Evolutionary conservation across 306 rosid genomes (phyloP).

Genomic region (Begonia loranthoides): DNA sequence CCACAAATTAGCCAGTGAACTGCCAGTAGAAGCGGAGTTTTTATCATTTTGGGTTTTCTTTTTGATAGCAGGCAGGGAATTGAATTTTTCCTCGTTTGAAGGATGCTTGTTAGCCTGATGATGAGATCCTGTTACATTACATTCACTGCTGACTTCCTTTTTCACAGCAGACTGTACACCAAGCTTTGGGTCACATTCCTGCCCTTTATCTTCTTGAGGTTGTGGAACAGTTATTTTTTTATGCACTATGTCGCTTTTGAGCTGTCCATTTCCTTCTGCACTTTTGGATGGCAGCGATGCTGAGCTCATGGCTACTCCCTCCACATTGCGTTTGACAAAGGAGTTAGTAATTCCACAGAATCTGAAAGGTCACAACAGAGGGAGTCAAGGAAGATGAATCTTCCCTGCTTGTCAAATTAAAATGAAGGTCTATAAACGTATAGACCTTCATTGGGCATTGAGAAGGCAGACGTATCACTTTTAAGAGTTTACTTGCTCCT

Average conservation of each 20-base stretch:
- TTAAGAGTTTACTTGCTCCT: too few species aligned
- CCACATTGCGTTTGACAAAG: slow-evolving; percentile 45
- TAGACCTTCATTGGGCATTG: too few species aligned
- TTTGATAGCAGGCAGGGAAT: slow-evolving; percentile 43
- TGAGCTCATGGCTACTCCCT: slow-evolving; percentile 22
- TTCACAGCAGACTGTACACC: slow-evolving; percentile 28
- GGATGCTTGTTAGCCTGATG: slow-evolving; percentile 38
- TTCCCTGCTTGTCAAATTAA: not conserved
- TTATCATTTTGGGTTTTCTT: slow-evolving; percentile 52
- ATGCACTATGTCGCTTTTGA: slow-evolving; percentile 17
- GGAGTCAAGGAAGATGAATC: slow-evolving; percentile 10
- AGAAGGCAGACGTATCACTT: too few species aligned
- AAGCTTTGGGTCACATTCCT: slow-evolving; percentile 25
- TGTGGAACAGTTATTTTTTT: slow-evolving; percentile 14
- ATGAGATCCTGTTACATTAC: slow-evolving; percentile 23
- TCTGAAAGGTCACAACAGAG: slow-evolving; percentile 29
- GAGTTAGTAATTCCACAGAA: slow-evolving; percentile 72
- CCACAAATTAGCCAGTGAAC: slow-evolving; percentile 76
- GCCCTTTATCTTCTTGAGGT: slow-evolving; percentile 21
- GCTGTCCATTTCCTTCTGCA: slow-evolving; percentile 19
- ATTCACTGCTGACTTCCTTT: slow-evolving; percentile 54
- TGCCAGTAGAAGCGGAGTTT: slow-evolving; percentile 43
- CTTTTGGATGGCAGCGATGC: slow-evolving; percentile 28
- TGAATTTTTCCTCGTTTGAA: slow-evolving; percentile 32
- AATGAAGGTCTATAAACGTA: slow-evolving; percentile 1